These are phyloP conservation scores for Clonostachys solani DNA, from an alignment of 2,329 filamentous ascomycete genomes.

Conservation along the genomic window DNA sequence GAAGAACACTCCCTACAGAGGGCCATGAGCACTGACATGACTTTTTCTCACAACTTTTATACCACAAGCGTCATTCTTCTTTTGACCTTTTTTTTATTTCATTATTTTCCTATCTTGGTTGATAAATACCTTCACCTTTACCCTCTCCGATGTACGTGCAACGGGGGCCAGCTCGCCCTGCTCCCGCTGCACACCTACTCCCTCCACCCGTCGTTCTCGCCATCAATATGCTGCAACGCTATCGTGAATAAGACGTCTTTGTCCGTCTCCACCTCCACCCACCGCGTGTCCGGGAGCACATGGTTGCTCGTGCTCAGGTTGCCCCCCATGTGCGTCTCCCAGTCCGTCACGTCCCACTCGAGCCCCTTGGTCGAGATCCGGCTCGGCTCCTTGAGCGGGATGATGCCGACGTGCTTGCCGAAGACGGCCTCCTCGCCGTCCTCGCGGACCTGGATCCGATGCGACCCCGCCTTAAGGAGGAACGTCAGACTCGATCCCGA, in stretches of 20 bases:
- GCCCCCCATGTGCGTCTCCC: conserved; percentile 73
- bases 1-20: too few relatives aligned
- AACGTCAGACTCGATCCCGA: conserved; percentile 81
- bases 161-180: too few relatives aligned
- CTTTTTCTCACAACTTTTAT: too few relatives aligned
- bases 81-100: too few relatives aligned
- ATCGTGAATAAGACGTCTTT: conserved; percentile 72
- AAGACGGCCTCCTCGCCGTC: conserved; percentile 48
- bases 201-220: conserved; percentile 18
- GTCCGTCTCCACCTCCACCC: conserved; percentile 59
- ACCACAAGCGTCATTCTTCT: too few relatives aligned
- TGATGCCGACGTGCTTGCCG: conserved; percentile 77
- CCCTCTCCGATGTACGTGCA: too few relatives aligned
- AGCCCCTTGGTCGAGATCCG: conserved; percentile 76
- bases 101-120: too few relatives aligned
- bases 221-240: conserved; percentile 43
- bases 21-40: too few relatives aligned
- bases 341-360: conserved; percentile 85
- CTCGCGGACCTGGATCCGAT: conserved; percentile 62
- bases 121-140: too few relatives aligned
- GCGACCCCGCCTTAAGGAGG: conserved; percentile 65
- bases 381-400: conserved; percentile 77
- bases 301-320: conserved; percentile 79
- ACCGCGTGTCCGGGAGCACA: conserved; percentile 51
- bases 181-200: not conserved